Evolutionary conservation across 192 early-diverging fungal species (phyloP).

Genomic region (Paraglomus brasilianum): DNA sequence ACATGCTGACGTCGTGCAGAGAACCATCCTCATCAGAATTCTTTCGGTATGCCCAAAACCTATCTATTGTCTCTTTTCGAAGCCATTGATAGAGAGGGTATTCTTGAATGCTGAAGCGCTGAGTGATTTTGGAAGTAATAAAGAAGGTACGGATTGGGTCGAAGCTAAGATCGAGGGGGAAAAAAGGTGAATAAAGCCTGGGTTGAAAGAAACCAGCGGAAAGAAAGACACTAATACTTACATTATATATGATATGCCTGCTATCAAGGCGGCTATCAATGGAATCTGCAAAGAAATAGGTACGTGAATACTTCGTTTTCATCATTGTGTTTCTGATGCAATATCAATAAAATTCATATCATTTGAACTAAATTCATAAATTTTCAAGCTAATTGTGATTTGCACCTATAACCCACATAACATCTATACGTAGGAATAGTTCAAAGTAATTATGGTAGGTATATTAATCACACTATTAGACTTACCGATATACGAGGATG

Average conservation of each 20-base stretch:
- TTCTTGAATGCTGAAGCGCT: constrained; percentile 70
- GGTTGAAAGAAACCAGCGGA: too few relatives aligned
- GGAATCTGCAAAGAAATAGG: constrained; percentile 62
- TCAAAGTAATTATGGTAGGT: background rate
- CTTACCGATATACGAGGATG: constrained; percentile 64
- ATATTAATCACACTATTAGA: constrained; percentile 15
- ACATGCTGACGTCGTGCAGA: constrained; percentile 32
- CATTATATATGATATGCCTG: constrained; percentile 75
- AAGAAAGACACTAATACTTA: background rate
- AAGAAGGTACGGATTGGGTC: constrained; percentile 91
- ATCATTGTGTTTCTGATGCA: too few relatives aligned
- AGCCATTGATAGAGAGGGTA: constrained; percentile 62
- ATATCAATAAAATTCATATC: too few relatives aligned
- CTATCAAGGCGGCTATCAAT: constrained; percentile 71
- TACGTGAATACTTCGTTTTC: too few relatives aligned
- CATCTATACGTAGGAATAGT: too few relatives aligned
- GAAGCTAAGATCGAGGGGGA: too few relatives aligned
- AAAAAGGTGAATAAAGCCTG: too few relatives aligned
- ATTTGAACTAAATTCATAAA: too few relatives aligned
- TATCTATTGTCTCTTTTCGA: constrained; percentile 52
- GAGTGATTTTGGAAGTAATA: constrained; percentile 81
- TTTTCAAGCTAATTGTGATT: too few relatives aligned
- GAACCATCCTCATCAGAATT: constrained; percentile 36
- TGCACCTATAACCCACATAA: too few relatives aligned
- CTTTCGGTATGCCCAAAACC: constrained; percentile 33